These are phyloP conservation scores for Iodosphaeria phyllophila DNA, from an alignment of 2,329 filamentous ascomycete species.

Conservation along the genomic window DNA sequence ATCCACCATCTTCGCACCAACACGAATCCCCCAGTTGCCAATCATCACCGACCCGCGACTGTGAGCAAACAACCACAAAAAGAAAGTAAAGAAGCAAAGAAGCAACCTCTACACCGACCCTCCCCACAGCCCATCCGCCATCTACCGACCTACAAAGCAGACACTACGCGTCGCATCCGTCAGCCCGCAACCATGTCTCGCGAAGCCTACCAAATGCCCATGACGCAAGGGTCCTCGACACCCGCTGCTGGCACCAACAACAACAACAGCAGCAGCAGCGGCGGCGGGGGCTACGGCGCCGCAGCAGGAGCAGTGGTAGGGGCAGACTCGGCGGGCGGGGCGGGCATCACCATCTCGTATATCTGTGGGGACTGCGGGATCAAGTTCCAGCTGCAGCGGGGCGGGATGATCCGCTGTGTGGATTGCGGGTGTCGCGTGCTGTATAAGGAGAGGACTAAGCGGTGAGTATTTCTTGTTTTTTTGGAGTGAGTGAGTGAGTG, in stretches of 20 bases:
- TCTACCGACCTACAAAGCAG: constrained; percentile 1
- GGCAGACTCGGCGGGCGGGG: too few species aligned
- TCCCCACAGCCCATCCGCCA: neutral
- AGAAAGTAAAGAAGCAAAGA: too few species aligned
- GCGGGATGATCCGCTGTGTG: constrained; percentile 70
- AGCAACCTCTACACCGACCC: too few species aligned
- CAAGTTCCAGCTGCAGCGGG: constrained; percentile 56
- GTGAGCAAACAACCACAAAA: too few species aligned
- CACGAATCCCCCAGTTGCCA: too few species aligned
- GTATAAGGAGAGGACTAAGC: constrained; percentile 95
- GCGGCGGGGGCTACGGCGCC: too few species aligned
- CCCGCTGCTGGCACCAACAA: too few species aligned
- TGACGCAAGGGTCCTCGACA: constrained; percentile 25
- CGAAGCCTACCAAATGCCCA: constrained; percentile 62
- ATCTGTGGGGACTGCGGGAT: constrained; percentile 72
- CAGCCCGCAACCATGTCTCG: constrained; percentile 36
- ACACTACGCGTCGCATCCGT: neutral
- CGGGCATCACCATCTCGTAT: constrained; percentile 44
- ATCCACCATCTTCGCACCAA: too few species aligned
- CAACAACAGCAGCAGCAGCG: constrained; percentile 20
- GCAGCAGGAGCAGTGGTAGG: too few species aligned
- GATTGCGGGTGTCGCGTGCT: constrained; percentile 89
- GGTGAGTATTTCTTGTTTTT: constrained; percentile 36
- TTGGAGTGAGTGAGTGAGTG: neutral
- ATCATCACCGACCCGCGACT: neutral